Evolutionary conservation across 2,329 filamentous ascomycete species (phyloP), one percentile per base, ranked within the genome.

Genomic region (Zopfia rhizophila): DNA sequence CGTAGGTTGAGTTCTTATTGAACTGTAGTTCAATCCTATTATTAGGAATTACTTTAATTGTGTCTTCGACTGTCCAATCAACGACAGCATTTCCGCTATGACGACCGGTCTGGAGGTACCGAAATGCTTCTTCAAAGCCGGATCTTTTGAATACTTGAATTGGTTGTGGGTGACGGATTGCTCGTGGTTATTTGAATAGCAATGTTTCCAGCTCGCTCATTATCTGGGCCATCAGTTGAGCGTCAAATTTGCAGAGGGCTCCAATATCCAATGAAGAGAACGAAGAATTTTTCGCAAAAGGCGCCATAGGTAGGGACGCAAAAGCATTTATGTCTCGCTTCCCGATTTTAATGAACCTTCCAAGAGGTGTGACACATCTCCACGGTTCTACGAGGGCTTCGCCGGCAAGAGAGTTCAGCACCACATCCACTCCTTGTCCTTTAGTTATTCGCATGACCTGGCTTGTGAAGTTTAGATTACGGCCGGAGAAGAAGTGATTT

Each of bases 341-440:
- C 1, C 55, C 55, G n/a, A 61, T 38, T 14, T 58, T 48, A 19
- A 60, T 29, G 47, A 70, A 66, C 7, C 58, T 51, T 2, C 68
- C 68, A 24, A 60, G 57, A 10, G 42, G 39, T 16, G 65, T 63
- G 17, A 67, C 7, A 23, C 36, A 48, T 6, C 54, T 44, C 57
- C 55, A 64, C 10, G 44, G 42, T 24, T 44, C 38, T 3, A 52
- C 33, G 13, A 69, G 48, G 5, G 45, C 19, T 7, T 61, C 51
- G 3, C 66, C 66, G 7, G 52, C 39, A 4, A 45, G 19, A 3
- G 53, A 46, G 43, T 67, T 61, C 28, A 68, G 30, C 10, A 68
- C 45, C 2, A 69, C 61, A 39, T 70, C 63, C 3, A 70, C 55
- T 12, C 68, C 68, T 10, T 42, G 17, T 23, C 51, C 51, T n/a